Base-by-base conservation (phyloP, 1,139 yeast genomes). In the Kodamaea suecica region DNA sequence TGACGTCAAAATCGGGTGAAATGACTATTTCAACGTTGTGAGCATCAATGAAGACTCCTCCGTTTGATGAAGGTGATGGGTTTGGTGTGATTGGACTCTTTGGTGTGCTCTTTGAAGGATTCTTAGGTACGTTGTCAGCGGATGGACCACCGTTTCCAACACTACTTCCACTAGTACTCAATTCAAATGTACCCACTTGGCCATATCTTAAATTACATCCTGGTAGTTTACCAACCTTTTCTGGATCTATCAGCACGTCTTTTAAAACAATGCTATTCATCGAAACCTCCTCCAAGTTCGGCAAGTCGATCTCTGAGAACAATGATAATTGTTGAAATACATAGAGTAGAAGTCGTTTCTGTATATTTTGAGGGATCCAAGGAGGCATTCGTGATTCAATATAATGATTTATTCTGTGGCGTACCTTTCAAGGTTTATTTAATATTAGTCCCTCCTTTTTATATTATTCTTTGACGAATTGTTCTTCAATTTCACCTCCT, bases 291-390 rank as follows among this genome's bases (percentile, higher is more conserved):
- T 86, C 94, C 38, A 88, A 60, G 52, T 87, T 84, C 12, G 88
- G 84, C 23, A 85, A 65, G 53, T 87, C 94, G 17, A 87, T 73
- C 51, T 84, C 86, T 2, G 95, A 82, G 53, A 88, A 85, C 27
- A 88, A 61, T n/a, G 90, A 79, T 27, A 88, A 73, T 55, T 86
- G 94, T 52, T 84, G 87, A 15, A 88, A 71, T 4, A 87, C 78
- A 58, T 86, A 87, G 34, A 84, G 74, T 34, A 88, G 73, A 32
- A 88, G 75, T 49, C 95, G 68, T 59, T 84, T 84, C 53, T 87
- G 95, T 30, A 88, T 70, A 54, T 81, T 83, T 53, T 82, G 90
- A 8, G 95, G 92, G 56, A 84, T 71, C 94, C 95, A 84, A 51
- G 69, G 80, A 33, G 84, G 80, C 50, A 76, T 73, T 12, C 23